Evolutionary conservation across 2,329 filamentous ascomycete genomes (phyloP).

Genomic region (Aspergillus caelatus): DNA sequence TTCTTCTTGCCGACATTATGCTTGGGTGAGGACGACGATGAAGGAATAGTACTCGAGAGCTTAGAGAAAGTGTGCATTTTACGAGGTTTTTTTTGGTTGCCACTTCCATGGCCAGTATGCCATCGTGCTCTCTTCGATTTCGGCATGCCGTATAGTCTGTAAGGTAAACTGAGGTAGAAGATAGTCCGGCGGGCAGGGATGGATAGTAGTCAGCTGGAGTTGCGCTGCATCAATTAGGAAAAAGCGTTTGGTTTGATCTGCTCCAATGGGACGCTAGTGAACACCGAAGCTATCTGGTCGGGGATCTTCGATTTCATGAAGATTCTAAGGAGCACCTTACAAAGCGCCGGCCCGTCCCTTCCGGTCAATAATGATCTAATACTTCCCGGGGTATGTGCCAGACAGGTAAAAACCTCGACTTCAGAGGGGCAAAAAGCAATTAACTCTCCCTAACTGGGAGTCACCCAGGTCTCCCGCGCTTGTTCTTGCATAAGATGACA

Average conservation of each 20-base stretch:
- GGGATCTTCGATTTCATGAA: not conserved
- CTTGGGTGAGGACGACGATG: not conserved
- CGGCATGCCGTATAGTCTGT: conserved; percentile 21
- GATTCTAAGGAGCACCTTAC: not conserved
- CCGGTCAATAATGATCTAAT: not conserved
- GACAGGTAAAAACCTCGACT: too few species aligned
- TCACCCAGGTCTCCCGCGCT: conserved; percentile 6
- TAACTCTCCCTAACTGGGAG: not conserved
- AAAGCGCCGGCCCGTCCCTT: not conserved
- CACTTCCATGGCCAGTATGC: conserved; percentile 5
- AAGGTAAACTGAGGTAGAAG: not conserved
- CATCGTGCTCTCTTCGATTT: conserved; percentile 27
- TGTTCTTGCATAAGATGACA: conserved; percentile 5
- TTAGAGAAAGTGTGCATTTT: conserved; percentile 34
- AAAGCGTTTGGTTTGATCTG: not conserved
- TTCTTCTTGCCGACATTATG: conserved; percentile 6
- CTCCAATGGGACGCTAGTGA: not conserved
- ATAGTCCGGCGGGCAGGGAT: not conserved
- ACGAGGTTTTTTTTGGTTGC: conserved; percentile 18
- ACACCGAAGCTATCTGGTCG: not conserved
- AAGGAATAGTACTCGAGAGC: conserved; percentile 24
- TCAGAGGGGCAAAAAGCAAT: not conserved
- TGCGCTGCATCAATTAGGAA: not conserved
- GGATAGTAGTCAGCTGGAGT: not conserved
- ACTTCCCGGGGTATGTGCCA: too few species aligned